Evolutionary conservation across 768 basidiomycete genomes (phyloP), one percentile per base, ranked within the genome.

Genomic region (Suillus placidus): DNA sequence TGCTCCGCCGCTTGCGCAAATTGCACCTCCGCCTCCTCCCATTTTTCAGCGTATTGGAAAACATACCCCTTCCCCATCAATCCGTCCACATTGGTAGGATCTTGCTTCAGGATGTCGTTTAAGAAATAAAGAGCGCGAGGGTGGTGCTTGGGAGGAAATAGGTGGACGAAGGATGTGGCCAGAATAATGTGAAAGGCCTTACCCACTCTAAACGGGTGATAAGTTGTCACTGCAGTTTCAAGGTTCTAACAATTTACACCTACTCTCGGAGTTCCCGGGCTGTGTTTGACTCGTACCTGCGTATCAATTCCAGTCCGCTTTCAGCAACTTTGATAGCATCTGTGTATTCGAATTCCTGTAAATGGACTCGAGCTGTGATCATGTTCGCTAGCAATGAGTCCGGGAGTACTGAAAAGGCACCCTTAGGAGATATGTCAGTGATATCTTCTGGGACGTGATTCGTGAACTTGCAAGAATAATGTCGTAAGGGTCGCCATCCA

Each of bases 101-200:
- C 86, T 40, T 82, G 77, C 2, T 79, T 70, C 0, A 99, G 84
- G 18, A 97, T 83, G 5, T 89, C 86, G 38, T 92, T 86, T 26
- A 98, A 81, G 12, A 97, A 82, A 20, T 83, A 79, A 32, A 90
- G 79, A 1, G 97, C 97, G 61, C 90, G 87, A 13, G 80, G 70
- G 73, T 99, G 97, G 70, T 98, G 91, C 71, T 95, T 95, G 0
- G 97, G 97, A 35, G 96, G 88, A 75, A 87, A 93, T 58, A 92
- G 82, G 71, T 97, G 91, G 4, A 94, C 91, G 18, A 97, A 83
- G 6, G 93, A 87, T 0, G 87, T 89, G 2, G 88, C 90, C 14
- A 97, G 82, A 6, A 83, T 81, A 13, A 88, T 83, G 65, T 94
- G 88, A 72, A 97, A 86, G 4, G 87, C 87, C 57, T 85, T 84